Evolutionary conservation across 805 yeast genomes (phyloP).

Genomic region (Vanderwaltozyma yarrowii): DNA sequence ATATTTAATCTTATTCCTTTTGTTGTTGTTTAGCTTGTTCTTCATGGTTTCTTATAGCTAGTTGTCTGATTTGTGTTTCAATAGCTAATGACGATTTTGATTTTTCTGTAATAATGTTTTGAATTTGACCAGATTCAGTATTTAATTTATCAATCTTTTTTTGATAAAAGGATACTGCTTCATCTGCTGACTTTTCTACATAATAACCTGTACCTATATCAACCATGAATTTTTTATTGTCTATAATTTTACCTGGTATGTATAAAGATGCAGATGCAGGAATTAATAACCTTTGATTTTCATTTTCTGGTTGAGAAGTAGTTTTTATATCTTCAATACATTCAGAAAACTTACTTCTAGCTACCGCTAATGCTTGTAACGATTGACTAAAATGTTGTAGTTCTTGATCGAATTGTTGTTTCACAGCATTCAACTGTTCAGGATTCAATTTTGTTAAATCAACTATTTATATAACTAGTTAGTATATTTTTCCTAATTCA

Average conservation of each 20-base stretch:
- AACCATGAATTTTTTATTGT: slow-evolving; percentile 64
- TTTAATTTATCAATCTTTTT: slow-evolving; percentile 62
- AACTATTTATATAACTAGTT: slow-evolving; percentile 27
- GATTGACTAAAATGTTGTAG: slow-evolving; percentile 79
- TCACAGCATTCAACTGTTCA: slow-evolving; percentile 76
- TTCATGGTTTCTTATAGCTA: slow-evolving; percentile 17
- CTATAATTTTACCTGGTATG: slow-evolving; percentile 70
- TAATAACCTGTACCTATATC: slow-evolving; percentile 96
- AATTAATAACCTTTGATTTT: slow-evolving; percentile 51
- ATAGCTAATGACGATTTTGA: slow-evolving; percentile 33
- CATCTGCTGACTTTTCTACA: slow-evolving; percentile 64
- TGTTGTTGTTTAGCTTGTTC: slow-evolving; percentile 9
- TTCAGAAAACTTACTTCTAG: slow-evolving; percentile 71
- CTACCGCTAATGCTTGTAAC: slow-evolving; percentile 70
- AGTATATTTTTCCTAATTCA: too few species aligned
- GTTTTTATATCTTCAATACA: slow-evolving; percentile 62
- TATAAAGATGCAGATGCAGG: slow-evolving; percentile 86
- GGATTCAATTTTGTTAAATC: slow-evolving; percentile 66
- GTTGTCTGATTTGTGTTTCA: slow-evolving; percentile 25
- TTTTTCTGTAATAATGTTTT: slow-evolving; percentile 67
- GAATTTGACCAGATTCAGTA: slow-evolving; percentile 63
- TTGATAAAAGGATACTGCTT: slow-evolving; percentile 63
- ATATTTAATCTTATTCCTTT: neutral
- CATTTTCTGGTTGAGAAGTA: slow-evolving; percentile 34
- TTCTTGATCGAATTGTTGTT: slow-evolving; percentile 76